These are phyloP conservation scores for Porphyrellus cyaneotinctus DNA, from an alignment of 768 basidiomycete species.

Conservation along the genomic window DNA sequence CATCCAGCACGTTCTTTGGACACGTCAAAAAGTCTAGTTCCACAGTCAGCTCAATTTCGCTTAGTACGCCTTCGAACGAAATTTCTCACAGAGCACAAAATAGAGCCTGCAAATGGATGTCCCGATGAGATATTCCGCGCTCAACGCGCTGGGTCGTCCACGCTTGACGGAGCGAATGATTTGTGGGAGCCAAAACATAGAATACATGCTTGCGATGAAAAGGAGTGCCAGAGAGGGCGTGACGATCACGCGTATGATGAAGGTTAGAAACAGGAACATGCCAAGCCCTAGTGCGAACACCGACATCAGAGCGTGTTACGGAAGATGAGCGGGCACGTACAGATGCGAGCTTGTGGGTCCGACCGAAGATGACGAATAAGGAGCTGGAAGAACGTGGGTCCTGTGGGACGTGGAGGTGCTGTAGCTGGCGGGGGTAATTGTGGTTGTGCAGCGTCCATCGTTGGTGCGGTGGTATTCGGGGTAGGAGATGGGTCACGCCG, in stretches of 20 bases:
- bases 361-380: conserved; percentile 57
- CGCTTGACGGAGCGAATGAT: conserved; percentile 72
- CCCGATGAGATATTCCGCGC: conserved; percentile 69
- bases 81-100: conserved; percentile 66
- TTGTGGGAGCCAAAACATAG: conserved; percentile 81
- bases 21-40: conserved; percentile 75
- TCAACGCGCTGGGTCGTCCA: conserved; percentile 65
- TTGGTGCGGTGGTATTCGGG: conserved; percentile 1
- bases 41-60: not conserved
- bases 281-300: conserved; percentile 49
- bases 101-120: conserved; percentile 69
- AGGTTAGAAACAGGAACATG: conserved; percentile 62
- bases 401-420: conserved; percentile 13
- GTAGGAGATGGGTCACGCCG: conserved; percentile 10
- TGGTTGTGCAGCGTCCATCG: conserved; percentile 8
- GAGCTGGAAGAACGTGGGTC: conserved; percentile 40
- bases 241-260: conserved; percentile 71
- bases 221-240: conserved; percentile 62
- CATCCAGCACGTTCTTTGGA: conserved; percentile 82
- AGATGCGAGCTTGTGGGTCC: conserved; percentile 69
- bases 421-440: conserved; percentile 21
- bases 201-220: conserved; percentile 67
- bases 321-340: conserved; percentile 37
- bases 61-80: not conserved
- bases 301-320: not conserved